Conservation (phyloP, 352 stramenopile species). For the Globisporangium orthogonon region DNA sequence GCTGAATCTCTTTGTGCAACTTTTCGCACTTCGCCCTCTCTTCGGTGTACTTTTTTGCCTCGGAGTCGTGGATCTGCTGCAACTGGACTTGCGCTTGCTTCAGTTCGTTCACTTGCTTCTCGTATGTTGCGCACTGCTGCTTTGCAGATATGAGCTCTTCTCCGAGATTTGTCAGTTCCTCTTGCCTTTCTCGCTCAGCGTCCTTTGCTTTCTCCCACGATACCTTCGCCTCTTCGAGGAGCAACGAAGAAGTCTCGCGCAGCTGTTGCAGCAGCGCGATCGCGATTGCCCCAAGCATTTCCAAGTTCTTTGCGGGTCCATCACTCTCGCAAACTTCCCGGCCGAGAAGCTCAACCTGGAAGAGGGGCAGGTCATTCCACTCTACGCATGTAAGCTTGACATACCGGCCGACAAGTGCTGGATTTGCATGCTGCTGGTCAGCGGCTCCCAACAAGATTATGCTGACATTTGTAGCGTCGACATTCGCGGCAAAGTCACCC, state of each 20-base stretch:
- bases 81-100: constrained; percentile 7
- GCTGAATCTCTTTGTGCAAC: constrained; percentile 40
- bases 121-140: constrained; percentile 32
- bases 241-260: constrained; percentile 33
- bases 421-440: constrained; percentile 3
- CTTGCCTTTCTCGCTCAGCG: constrained; percentile 71
- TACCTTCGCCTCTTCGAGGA: constrained; percentile 60
- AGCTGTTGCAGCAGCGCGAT: constrained; percentile 45
- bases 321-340: constrained; percentile 52
- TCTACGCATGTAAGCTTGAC: constrained; percentile 59
- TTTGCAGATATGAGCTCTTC: constrained; percentile 59
- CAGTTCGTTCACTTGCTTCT: constrained; percentile 21
- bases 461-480: constrained; percentile 20
- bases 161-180: constrained; percentile 63
- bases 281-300: constrained; percentile 32
- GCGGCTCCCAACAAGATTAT: constrained; percentile 26
- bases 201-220: constrained; percentile 74
- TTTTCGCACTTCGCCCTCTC: constrained; percentile 29
- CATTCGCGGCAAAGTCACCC: constrained; percentile 59
- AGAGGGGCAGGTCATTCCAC: constrained; percentile 48
- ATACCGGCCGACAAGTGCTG: constrained; percentile 33
- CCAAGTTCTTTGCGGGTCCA: constrained; percentile 28
- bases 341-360: constrained; percentile 69
- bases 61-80: constrained; percentile 6
- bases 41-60: constrained; percentile 18